These are phyloP conservation scores for Penicillium roqueforti DNA, from an alignment of 495 filamentous ascomycete genomes.

Conservation along the genomic window DNA sequence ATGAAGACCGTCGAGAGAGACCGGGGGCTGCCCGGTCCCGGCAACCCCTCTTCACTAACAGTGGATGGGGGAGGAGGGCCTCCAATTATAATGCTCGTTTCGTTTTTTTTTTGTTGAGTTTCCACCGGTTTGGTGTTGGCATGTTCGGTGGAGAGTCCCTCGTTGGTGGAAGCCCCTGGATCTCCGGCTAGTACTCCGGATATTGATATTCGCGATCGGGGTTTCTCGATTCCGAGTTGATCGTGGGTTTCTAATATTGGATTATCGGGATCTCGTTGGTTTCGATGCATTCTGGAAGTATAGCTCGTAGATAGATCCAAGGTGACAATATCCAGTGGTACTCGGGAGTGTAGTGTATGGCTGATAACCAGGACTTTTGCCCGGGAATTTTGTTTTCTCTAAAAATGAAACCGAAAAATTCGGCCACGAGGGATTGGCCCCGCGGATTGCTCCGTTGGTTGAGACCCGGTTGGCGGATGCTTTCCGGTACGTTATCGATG, in stretches of 20 bases:
- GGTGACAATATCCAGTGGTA: not conserved
- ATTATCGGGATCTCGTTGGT: not conserved
- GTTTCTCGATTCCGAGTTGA: not conserved
- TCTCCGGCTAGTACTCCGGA: not conserved
- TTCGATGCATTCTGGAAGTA: not conserved
- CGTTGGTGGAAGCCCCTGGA: not conserved
- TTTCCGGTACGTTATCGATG: not conserved
- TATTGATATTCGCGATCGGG: slow-evolving; percentile 3
- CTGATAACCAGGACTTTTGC: not conserved
- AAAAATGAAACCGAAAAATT: not conserved
- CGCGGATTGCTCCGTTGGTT: not conserved
- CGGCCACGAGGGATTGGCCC: not conserved
- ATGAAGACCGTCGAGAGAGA: not conserved
- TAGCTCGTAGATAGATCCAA: not conserved
- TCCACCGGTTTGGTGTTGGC: not conserved
- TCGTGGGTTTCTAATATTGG: not conserved
- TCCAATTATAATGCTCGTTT: not conserved
- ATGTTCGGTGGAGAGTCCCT: too few species aligned
- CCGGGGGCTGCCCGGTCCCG: not conserved
- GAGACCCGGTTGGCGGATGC: not conserved
- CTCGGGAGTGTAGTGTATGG: not conserved
- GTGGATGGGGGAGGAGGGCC: not conserved
- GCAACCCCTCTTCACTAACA: not conserved
- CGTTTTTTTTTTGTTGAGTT: not conserved
- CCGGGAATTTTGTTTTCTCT: not conserved